Evolutionary conservation across 768 basidiomycete species (phyloP), one percentile per base, ranked within the genome.

Genomic region (Tephrocybe sp.): DNA sequence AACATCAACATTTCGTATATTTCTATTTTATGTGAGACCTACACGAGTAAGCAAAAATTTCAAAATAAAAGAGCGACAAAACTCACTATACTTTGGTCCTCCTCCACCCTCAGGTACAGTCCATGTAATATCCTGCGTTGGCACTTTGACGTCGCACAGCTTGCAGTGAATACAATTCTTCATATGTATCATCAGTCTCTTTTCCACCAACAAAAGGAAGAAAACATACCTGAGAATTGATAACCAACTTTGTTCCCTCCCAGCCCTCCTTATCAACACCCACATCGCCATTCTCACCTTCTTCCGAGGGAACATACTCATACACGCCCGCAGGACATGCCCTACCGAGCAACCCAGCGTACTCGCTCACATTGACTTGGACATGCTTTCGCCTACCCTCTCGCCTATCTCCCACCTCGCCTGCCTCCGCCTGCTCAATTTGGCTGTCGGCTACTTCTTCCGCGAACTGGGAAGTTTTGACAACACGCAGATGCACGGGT

Each of bases 261-360:
- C 86, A 92, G 0, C 82, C 84, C 41, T 80, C 82, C 19, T 67
- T 65, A 32, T 68, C 56, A 14, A 60, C 61, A 34, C 36, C 58
- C 49, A 57, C 56, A 31, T 57, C 60, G 13, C 58, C 58, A 58
- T 63, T 73, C 55, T 87, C 85, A 14, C 78, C 85, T 26, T 89
- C 82, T 26, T 26, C 26, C 26, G 26, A 26, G 26, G 26, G 7
- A 2, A 95, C 86, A 62, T 99, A 99, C 70, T 99, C 96, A 66
- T 99, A 99, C 35, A 98, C 96, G 4, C 84, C 91, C 0, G 97
- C 96, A 1, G 96, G 96, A 67, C 96, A 99, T 4, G 87, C 95
- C 4, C 83, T 77, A 0, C 87, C 87, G n/a, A 99, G 75, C 20
- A 98, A 66, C 6, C 93, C 92, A 0, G 89, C 96, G 64, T 85